Conservation (phyloP, 768 basidiomycete species). For the Suillus alpinus region DNA sequence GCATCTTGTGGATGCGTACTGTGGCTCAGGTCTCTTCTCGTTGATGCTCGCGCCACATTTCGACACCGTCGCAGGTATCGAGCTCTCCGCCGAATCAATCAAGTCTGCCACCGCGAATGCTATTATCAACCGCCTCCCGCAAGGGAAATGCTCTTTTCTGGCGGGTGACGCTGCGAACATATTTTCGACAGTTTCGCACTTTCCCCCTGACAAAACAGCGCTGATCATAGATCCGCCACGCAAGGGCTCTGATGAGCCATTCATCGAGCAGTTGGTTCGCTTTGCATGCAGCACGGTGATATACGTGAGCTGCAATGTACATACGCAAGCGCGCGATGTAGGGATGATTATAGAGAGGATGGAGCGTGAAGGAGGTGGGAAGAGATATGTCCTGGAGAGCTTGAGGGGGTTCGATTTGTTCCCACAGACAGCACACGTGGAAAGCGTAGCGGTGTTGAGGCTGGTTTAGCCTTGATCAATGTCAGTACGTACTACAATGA, state of each 20-base stretch:
- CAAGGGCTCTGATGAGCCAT: conserved; percentile 86
- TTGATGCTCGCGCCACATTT: conserved; percentile 80
- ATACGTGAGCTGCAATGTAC: conserved; percentile 95
- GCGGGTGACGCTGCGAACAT: conserved; percentile 87
- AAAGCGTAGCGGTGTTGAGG: conserved; percentile 71
- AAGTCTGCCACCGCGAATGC: conserved; percentile 66
- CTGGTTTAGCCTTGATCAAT: conserved; percentile 26
- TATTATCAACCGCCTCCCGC: conserved; percentile 54
- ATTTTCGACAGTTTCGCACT: conserved; percentile 63
- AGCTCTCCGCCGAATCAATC: conserved; percentile 75
- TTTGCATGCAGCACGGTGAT: conserved; percentile 72
- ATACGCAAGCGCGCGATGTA: conserved; percentile 87
- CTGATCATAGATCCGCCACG: conserved; percentile 89
- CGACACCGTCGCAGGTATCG: conserved; percentile 79
- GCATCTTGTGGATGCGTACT: conserved; percentile 95
- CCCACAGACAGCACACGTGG: conserved; percentile 94
- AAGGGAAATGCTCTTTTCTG: conserved; percentile 60
- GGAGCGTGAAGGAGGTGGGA: conserved; percentile 36
- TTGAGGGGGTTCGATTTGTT: conserved; percentile 91
- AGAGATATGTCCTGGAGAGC: conserved; percentile 75
- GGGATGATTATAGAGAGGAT: conserved; percentile 61
- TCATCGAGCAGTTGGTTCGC: conserved; percentile 70
- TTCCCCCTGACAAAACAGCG: conserved; percentile 64
- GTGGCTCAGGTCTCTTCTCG: conserved; percentile 85
- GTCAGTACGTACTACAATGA: background rate